These are phyloP conservation scores for Naegleria lovaniensis DNA, from an alignment of 208 protist species.

Conservation along the genomic window DNA sequence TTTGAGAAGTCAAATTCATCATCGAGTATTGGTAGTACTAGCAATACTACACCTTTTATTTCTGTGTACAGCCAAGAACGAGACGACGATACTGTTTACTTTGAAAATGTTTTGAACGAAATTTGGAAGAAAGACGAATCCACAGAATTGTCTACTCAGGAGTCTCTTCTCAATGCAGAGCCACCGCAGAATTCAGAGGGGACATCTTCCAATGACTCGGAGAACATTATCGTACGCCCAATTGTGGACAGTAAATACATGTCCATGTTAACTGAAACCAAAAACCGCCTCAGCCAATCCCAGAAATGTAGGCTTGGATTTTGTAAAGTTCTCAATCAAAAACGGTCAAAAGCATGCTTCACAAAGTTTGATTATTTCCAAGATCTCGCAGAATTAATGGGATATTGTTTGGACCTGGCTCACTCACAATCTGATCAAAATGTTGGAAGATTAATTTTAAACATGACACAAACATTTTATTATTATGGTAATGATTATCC, in stretches of 20 bases:
- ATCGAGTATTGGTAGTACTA: neutral
- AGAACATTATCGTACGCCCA: neutral
- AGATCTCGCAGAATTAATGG: neutral
- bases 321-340: neutral
- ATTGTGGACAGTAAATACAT: neutral
- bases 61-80: neutral
- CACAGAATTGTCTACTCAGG: too few species aligned
- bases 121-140: neutral
- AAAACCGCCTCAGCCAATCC: neutral
- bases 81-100: neutral
- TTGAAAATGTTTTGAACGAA: neutral
- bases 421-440: neutral
- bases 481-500: neutral
- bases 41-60: neutral
- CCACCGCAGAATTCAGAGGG: neutral
- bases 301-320: neutral
- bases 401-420: neutral
- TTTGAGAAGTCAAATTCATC: neutral
- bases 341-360: neutral
- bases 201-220: neutral
- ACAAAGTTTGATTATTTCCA: neutral
- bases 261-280: neutral
- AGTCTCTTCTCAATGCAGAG: neutral
- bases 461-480: constrained; percentile 27
- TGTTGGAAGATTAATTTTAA: constrained; percentile 9